These are phyloP conservation scores for Pecoramyces ruminantium DNA, from an alignment of 192 early-diverging fungal species.

Conservation along the genomic window DNA sequence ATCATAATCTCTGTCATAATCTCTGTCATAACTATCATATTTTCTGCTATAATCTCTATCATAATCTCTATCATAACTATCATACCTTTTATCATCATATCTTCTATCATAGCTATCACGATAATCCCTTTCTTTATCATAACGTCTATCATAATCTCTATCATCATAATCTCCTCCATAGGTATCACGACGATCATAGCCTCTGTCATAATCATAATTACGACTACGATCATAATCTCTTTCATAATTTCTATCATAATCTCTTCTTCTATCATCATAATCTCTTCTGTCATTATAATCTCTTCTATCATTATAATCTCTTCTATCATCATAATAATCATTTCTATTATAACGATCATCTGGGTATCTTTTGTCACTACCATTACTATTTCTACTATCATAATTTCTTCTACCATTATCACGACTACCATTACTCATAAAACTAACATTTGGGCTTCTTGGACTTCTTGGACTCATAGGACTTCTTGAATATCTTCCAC, in stretches of 20 bases:
- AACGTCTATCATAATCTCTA: neutral
- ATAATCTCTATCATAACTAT: no score
- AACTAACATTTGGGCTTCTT: neutral
- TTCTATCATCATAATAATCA: neutral
- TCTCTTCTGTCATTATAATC: no score
- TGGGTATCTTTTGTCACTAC: no score
- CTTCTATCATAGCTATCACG: neutral
- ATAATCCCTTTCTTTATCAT: neutral
- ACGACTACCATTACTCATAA: no score
- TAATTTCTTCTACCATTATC: no score
- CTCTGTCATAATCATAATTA: neutral
- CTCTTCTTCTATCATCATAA: no score
- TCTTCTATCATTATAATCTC: neutral
- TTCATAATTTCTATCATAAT: neutral
- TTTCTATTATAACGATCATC: no score
- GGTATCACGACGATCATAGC: neutral
- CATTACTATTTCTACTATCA: no score
- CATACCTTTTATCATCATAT: neutral
- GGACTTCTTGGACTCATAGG: neutral
- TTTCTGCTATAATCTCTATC: no score
- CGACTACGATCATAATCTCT: neutral
- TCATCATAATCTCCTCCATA: neutral
- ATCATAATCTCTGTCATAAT: no score
- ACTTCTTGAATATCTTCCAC: neutral
- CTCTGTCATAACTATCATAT: no score